Conservation (phyloP, 805 yeast genomes). For the Suhomyces faveliae region DNA sequence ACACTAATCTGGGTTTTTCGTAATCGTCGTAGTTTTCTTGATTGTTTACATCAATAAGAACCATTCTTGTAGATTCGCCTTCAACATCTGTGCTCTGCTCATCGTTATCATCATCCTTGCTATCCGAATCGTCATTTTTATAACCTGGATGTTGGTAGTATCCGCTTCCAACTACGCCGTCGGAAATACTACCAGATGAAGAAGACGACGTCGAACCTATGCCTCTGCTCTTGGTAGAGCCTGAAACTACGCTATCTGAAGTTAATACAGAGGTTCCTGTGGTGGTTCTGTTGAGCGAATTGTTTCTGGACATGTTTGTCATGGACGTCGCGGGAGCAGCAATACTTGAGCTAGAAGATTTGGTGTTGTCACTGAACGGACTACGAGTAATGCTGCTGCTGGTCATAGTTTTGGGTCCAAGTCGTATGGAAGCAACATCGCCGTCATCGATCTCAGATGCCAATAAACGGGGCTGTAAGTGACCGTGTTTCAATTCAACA, state of each 20-base stretch:
- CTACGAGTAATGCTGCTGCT: slow-evolving; percentile 2
- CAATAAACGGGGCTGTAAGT: slow-evolving; percentile 59
- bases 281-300: slow-evolving; percentile 31
- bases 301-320: slow-evolving; percentile 21
- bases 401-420: slow-evolving; percentile 7
- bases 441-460: slow-evolving; percentile 76
- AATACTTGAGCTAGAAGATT: slow-evolving; percentile 15
- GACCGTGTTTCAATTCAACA: slow-evolving; percentile 61
- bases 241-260: slow-evolving; percentile 19
- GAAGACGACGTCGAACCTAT: slow-evolving; percentile 22
- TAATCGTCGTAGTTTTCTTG: slow-evolving; percentile 26
- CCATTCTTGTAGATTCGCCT: slow-evolving; percentile 1
- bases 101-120: slow-evolving; percentile 20
- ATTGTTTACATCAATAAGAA: neutral
- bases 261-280: slow-evolving; percentile 25
- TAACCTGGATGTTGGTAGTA: slow-evolving; percentile 45
- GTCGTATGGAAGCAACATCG: slow-evolving; percentile 28
- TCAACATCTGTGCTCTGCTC: slow-evolving; percentile 14
- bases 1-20: slow-evolving; percentile 45
- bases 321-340: slow-evolving; percentile 11
- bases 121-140: slow-evolving; percentile 14
- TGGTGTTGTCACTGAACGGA: slow-evolving; percentile 4
- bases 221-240: slow-evolving; percentile 16
- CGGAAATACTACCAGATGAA: slow-evolving; percentile 32
- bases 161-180: slow-evolving; percentile 22